Conservation (phyloP, 129 eudicot species). For the Smallanthus sonchifolius region DNA sequence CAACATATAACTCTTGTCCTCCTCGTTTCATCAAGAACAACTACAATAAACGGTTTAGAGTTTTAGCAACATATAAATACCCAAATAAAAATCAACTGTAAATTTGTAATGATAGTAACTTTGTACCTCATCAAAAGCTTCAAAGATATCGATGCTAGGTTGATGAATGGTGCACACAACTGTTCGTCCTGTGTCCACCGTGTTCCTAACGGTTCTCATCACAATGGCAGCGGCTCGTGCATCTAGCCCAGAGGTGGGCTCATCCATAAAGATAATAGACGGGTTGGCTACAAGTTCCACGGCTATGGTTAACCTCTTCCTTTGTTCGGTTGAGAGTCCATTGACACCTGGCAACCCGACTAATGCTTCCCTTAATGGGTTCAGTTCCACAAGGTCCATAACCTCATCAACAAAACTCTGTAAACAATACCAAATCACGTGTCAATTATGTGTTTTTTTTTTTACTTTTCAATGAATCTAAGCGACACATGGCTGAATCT, state of each 20-base stretch:
- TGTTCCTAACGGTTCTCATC: slow-evolving; percentile 61
- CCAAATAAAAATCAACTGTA: background rate
- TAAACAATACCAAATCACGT: slow-evolving; percentile 4
- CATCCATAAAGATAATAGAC: slow-evolving; percentile 60
- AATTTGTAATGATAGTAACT: background rate
- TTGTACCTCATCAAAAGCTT: slow-evolving; percentile 62
- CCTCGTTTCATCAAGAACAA: slow-evolving; percentile 84
- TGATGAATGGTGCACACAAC: slow-evolving; percentile 72
- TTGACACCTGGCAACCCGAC: slow-evolving; percentile 83
- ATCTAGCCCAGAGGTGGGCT: slow-evolving; percentile 59
- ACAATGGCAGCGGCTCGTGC: slow-evolving; percentile 71
- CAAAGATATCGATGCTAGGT: slow-evolving; percentile 60
- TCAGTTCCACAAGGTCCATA: slow-evolving; percentile 75
- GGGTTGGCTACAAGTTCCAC: slow-evolving; percentile 65
- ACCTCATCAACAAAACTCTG: slow-evolving; percentile 84
- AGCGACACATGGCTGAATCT: no score
- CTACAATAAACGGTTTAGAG: slow-evolving; percentile 27
- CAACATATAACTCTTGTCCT: slow-evolving; percentile 77
- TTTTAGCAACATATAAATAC: background rate
- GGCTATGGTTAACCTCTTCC: slow-evolving; percentile 76
- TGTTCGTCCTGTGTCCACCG: slow-evolving; percentile 62
- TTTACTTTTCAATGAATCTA: no score
- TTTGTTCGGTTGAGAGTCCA: slow-evolving; percentile 84
- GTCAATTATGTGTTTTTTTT: no score
- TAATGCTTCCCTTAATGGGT: slow-evolving; percentile 45